Base-by-base conservation (phyloP, 805 yeast genomes). In the baker's yeast (Saccharomyces cerevisiae) region DNA sequence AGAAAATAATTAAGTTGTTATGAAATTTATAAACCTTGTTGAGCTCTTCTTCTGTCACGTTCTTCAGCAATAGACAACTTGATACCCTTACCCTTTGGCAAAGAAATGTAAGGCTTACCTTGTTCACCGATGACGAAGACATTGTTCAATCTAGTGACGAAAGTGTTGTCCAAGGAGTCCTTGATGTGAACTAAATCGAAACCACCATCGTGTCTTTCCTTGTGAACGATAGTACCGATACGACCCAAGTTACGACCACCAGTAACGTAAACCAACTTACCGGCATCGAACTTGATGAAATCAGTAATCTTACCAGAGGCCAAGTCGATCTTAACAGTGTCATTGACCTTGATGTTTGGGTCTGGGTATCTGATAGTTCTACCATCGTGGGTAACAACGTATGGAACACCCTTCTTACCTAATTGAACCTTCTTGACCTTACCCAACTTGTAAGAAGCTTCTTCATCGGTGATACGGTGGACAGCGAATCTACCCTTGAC, bases 291-390 rank as follows among this genome's bases (percentile, higher is more conserved):
- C 79, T 87, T 86, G 78, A 92, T 82, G 80, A 78, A 88, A 66
- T 88, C 91, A 57, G 86, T 77, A 75, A 90, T 85, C 84, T 92
- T 92, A 77, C 97, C 97, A 66, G 97, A 78, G 69, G 92, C 96
- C 73, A 92, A 82, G 80, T 92, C 96, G 74, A 92, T 80, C 85
- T 91, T 91, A 74, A 92, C 96, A 69, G 98, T 88, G 82, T 92
- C 99, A 84, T 94, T 91, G 73, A 89, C 90, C 81, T 82, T 92
- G 85, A 92, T 84, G 69, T 79, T 77, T 79, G 99, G 99, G 76
- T 92, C 98, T 78, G 98, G 98, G 89, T 91, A 92, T 80, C 98
- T 91, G 82, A 92, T 80, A 75, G 99, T 92, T 85, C 99, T 91
- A 79, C 99, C 98, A 75, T 92, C 99, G 85, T 92, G 99, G 74